phyloP scores from a whole-genome alignment of 345 rosid genomes.

The Acer campestre region DNA sequence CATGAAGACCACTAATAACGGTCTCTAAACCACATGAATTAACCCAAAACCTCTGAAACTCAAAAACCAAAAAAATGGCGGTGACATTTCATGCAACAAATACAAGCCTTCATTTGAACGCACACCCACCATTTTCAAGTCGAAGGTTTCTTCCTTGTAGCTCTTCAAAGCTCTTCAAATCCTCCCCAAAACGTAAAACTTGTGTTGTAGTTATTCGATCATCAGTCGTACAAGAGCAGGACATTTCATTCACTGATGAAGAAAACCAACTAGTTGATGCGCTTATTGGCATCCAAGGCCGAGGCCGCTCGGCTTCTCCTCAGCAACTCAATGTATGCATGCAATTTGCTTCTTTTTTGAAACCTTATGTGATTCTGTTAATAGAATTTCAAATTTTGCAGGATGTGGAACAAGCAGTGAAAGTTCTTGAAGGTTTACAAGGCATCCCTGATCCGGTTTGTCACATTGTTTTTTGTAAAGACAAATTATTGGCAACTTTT shows the following conservation, averaged over 20 bases:
- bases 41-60: background rate
- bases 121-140: conserved; percentile 2
- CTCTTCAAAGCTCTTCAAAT: conserved; percentile 16
- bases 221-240: conserved; percentile 31
- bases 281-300: conserved; percentile 90
- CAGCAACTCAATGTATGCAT: conserved; percentile 63
- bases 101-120: background rate
- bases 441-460: conserved; percentile 77
- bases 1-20: background rate
- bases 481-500: no score
- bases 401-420: conserved; percentile 80
- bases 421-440: conserved; percentile 64
- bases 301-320: conserved; percentile 83
- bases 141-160: background rate
- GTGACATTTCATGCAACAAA: conserved; percentile 13
- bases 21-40: background rate
- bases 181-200: conserved; percentile 1
- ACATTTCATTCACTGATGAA: conserved; percentile 52
- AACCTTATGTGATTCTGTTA: background rate
- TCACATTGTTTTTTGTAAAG: background rate
- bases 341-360: background rate
- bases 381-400: conserved; percentile 24
- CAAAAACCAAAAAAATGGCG: background rate
- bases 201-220: conserved; percentile 19
- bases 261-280: conserved; percentile 79